Evolutionary conservation across 352 stramenopile species (phyloP).

Genomic region (Elongisporangium prolatum): DNA sequence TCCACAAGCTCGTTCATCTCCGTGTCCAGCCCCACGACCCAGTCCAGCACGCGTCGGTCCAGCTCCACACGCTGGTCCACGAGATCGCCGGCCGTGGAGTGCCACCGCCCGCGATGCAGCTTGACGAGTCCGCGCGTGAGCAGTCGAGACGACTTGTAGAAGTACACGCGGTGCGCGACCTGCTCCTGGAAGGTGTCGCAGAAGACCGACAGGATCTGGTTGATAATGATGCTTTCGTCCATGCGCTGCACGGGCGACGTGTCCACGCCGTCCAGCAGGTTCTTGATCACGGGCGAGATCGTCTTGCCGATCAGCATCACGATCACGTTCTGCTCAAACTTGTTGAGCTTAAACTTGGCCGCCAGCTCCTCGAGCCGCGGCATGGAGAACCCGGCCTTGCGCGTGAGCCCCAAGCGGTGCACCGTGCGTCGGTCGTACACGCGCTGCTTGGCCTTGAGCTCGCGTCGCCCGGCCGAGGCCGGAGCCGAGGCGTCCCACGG

Average conservation of each 20-base stretch:
- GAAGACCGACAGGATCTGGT: conserved; percentile 85
- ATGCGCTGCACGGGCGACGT: conserved; percentile 82
- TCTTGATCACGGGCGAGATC: conserved; percentile 87
- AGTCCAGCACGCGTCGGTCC: conserved; percentile 82
- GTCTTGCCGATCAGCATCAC: conserved; percentile 89
- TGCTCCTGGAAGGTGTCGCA: conserved; percentile 88
- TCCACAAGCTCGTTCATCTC: conserved; percentile 90
- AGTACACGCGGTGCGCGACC: conserved; percentile 80
- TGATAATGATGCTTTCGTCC: conserved; percentile 89
- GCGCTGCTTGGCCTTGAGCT: conserved; percentile 85
- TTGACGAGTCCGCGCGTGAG: conserved; percentile 76
- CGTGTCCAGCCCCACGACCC: conserved; percentile 82
- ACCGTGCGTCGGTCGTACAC: conserved; percentile 67
- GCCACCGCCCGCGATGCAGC: conserved; percentile 76
- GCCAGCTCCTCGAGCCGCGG: conserved; percentile 75
- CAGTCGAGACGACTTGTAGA: conserved; percentile 86
- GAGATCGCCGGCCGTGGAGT: conserved; percentile 77
- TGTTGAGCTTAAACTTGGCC: conserved; percentile 78
- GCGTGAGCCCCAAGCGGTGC: conserved; percentile 58
- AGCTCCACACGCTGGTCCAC: conserved; percentile 84
- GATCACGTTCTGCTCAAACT: conserved; percentile 88
- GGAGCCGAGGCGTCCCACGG: conserved; percentile 67
- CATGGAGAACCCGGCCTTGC: conserved; percentile 47
- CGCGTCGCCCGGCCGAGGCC: conserved; percentile 55
- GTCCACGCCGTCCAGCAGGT: conserved; percentile 82